Evolutionary conservation across 2,329 filamentous ascomycete species (phyloP), one percentile per base, ranked within the genome.

Genomic region (Thermothelomyces thermophilus): DNA sequence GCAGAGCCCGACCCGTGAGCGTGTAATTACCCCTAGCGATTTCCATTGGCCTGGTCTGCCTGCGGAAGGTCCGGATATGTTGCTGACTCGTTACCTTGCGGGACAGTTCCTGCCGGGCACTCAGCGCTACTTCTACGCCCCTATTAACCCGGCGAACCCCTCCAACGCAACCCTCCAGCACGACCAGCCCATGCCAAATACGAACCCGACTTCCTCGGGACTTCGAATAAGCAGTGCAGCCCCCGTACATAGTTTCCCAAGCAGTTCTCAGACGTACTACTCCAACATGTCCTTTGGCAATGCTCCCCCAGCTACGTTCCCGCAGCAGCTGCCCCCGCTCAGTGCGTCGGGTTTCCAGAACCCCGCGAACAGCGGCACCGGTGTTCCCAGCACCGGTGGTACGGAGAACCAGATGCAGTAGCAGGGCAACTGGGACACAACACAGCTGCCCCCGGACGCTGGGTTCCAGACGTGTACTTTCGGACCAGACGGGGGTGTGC

Each of bases 1-100:
- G 40, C 53, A 54, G 33, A 51, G 50, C 47, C 46, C 55, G 41
- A 41, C 52, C 41, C 55, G 53, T 51, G 56, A 58, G 30, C 53
- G 55, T 49, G 54, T 55, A 56, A 57, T 50, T 47, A 31, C 50
- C 50, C 51, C 54, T 14, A 41, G 39, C 34, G 5, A 44, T 36
- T 36, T 35, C 39, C 52, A 26, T 42, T 47, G 48, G 46, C 48
- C 46, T 50, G 46, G 24, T 28, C 33, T 33, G 14, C 51, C 30
- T 33, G 11, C 48, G 24, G 39, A 40, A 28, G 43, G 50, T 51
- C 17, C 37, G 30, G 44, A 46, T 35, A 41, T 35, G 47, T 44
- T 50, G 49, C 52, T 56, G 51, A 55, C 54, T 44, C 37, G 35
- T 17, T 43, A 37, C 19, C 26, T 49, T 14, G 36, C 37, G 47